These are phyloP conservation scores for Cyanidium caldarium DNA, from an alignment of 23 red algal genomes.

Conservation along the genomic window DNA sequence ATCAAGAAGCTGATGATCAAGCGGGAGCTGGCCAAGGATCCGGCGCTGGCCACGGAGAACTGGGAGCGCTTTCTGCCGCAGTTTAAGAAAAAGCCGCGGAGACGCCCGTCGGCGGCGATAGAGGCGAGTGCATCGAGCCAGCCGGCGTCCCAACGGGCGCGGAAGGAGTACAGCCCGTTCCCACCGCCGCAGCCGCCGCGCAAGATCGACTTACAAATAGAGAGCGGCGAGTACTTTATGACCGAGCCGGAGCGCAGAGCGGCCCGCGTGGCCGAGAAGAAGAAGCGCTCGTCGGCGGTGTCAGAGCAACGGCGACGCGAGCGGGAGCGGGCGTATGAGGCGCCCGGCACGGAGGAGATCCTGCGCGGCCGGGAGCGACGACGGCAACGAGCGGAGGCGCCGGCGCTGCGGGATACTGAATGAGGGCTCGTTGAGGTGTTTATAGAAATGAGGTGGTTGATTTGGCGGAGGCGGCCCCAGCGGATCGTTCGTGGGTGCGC, in stretches of 20 bases:
- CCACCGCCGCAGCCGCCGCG: constrained; percentile 62
- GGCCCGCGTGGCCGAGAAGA: background rate
- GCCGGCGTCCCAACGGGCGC: background rate
- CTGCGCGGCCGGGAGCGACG: background rate
- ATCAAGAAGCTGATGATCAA: constrained; percentile 99
- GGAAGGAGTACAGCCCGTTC: constrained; percentile 25
- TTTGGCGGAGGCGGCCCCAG: too few relatives aligned
- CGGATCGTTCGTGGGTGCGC: too few relatives aligned
- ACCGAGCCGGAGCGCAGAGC: constrained; percentile 16
- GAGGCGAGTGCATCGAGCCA: background rate
- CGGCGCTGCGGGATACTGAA: too few relatives aligned
- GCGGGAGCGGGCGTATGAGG: background rate
- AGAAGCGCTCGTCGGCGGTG: background rate
- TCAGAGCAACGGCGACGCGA: background rate
- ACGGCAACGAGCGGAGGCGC: too few relatives aligned
- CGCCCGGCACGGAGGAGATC: background rate
- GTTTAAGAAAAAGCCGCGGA: constrained; percentile 84
- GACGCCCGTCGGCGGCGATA: constrained; percentile 16
- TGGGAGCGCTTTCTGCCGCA: constrained; percentile 96
- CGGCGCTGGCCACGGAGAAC: constrained; percentile 41
- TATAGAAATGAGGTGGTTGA: too few relatives aligned
- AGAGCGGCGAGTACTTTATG: constrained; percentile 97
- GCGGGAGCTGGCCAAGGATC: constrained; percentile 84
- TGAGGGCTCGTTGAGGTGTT: too few relatives aligned
- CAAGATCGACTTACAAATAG: constrained; percentile 73